Conservation (phyloP, 2,329 filamentous ascomycete species). For the Aureobasidium pullulans region DNA sequence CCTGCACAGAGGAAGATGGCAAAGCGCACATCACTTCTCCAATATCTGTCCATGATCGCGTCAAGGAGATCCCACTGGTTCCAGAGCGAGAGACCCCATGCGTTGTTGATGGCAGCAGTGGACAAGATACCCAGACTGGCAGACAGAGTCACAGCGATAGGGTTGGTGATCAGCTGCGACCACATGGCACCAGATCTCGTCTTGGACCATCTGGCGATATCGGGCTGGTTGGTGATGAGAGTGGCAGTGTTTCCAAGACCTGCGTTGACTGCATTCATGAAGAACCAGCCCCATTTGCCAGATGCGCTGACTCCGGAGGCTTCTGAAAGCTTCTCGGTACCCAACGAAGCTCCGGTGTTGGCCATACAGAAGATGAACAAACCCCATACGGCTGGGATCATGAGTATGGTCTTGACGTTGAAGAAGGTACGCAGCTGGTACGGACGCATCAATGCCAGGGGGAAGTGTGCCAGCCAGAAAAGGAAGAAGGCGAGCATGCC, state of each 20-base stretch:
- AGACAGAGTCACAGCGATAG: conserved; percentile 35
- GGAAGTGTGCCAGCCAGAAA: conserved; percentile 25
- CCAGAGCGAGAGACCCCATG: conserved; percentile 31
- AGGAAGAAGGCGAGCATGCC: conserved; percentile 30
- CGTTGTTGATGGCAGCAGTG: conserved; percentile 38
- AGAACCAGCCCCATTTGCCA: conserved; percentile 27
- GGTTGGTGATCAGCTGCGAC: conserved; percentile 36
- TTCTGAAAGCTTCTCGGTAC: conserved; percentile 15
- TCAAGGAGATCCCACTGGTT: conserved; percentile 29
- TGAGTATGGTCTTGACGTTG: conserved; percentile 37
- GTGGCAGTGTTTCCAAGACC: conserved; percentile 45
- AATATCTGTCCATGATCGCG: conserved; percentile 28
- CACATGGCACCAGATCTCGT: conserved; percentile 34
- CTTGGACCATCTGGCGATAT: conserved; percentile 37
- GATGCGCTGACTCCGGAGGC: not conserved
- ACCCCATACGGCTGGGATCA: conserved; percentile 45
- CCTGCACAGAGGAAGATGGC: conserved; percentile 34
- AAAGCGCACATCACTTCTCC: conserved; percentile 29
- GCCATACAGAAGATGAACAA: conserved; percentile 36
- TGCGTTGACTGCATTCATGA: conserved; percentile 34
- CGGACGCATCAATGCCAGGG: conserved; percentile 36
- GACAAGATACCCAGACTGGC: conserved; percentile 39
- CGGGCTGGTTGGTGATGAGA: conserved; percentile 43
- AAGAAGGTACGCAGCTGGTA: conserved; percentile 41
- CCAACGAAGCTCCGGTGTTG: conserved; percentile 31